These are phyloP conservation scores for Acanthamoeba sp. DNA, from an alignment of 208 protist species.

Conservation along the genomic window DNA sequence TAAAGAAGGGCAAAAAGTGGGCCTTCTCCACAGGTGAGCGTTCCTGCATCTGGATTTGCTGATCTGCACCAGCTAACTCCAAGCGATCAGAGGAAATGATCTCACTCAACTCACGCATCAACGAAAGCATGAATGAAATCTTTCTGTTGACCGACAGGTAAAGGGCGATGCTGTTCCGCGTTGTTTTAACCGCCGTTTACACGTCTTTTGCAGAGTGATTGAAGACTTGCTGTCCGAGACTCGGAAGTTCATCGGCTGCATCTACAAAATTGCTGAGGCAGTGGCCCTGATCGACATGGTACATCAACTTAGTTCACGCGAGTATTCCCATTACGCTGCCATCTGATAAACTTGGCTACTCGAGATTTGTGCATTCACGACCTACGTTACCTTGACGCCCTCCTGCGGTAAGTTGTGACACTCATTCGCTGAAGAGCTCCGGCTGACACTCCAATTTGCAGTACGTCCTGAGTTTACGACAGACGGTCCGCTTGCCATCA, in stretches of 20 bases:
- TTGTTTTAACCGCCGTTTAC: neutral
- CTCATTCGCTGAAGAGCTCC: slow-evolving; percentile 18
- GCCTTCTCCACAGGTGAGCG: slow-evolving; percentile 30
- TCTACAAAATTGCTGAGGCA: slow-evolving; percentile 92
- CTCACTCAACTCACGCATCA: slow-evolving; percentile 87
- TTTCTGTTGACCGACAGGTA: slow-evolving; percentile 85
- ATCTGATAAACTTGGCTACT: neutral
- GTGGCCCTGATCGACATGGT: slow-evolving; percentile 94
- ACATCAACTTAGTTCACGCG: slow-evolving; percentile 79
- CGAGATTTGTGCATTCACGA: slow-evolving; percentile 45
- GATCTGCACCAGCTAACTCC: neutral
- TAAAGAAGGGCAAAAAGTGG: slow-evolving; percentile 66
- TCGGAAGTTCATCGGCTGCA: slow-evolving; percentile 86
- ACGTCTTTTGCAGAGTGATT: slow-evolving; percentile 79
- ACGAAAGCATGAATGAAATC: slow-evolving; percentile 89
- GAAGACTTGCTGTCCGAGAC: slow-evolving; percentile 89
- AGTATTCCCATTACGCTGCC: slow-evolving; percentile 85
- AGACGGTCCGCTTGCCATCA: slow-evolving; percentile 61
- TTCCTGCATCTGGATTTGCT: neutral
- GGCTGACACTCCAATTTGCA: neutral
- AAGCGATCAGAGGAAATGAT: slow-evolving; percentile 86
- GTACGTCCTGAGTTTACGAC: slow-evolving; percentile 70
- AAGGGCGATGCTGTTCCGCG: neutral
- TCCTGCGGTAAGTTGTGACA: slow-evolving; percentile 57
- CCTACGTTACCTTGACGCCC: slow-evolving; percentile 67